Evolutionary conservation across 768 basidiomycete species (phyloP).

Genomic region (Gymnopilus dilepis): DNA sequence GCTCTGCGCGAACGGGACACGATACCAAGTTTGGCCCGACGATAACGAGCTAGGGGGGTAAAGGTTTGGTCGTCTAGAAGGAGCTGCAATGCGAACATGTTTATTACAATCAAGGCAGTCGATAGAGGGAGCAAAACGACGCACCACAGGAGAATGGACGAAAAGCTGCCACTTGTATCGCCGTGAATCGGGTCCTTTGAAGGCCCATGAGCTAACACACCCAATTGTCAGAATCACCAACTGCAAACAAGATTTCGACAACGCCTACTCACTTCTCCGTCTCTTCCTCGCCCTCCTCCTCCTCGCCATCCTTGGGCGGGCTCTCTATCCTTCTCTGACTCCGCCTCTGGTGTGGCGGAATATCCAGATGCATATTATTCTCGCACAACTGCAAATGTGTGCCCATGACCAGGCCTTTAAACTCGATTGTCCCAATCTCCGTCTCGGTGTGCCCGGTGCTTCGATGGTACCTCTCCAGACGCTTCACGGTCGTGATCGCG

Average conservation of each 20-base stretch:
- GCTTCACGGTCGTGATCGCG: constrained; percentile 32
- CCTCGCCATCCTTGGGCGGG: constrained; percentile 2
- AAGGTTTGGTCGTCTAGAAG: constrained; percentile 32
- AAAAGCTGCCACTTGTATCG: constrained; percentile 46
- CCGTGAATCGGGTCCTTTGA: constrained; percentile 39
- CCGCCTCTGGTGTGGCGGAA: constrained; percentile 8
- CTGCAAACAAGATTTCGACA: not conserved
- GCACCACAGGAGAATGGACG: constrained; percentile 41
- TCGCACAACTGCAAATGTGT: constrained; percentile 31
- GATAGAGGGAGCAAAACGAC: constrained; percentile 1
- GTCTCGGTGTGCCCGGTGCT: constrained; percentile 38
- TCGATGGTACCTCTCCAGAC: constrained; percentile 31
- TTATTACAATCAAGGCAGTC: not conserved
- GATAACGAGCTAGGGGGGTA: constrained; percentile 38
- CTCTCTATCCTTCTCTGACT: not conserved
- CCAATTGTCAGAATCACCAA: not conserved
- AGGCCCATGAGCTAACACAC: constrained; percentile 39
- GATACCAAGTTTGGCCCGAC: constrained; percentile 42
- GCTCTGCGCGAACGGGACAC: constrained; percentile 40
- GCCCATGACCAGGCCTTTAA: constrained; percentile 23
- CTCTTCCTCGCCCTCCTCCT: constrained; percentile 17
- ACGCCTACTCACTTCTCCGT: not conserved
- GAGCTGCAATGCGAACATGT: constrained; percentile 28
- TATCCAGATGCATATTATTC: constrained; percentile 18
- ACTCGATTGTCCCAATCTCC: constrained; percentile 38